Percentiles rank a stretch among this genome's conserved stretches.
phyloP scores from a whole-genome alignment of 305 asterid species.

The Fraxinus dipetala region DNA sequence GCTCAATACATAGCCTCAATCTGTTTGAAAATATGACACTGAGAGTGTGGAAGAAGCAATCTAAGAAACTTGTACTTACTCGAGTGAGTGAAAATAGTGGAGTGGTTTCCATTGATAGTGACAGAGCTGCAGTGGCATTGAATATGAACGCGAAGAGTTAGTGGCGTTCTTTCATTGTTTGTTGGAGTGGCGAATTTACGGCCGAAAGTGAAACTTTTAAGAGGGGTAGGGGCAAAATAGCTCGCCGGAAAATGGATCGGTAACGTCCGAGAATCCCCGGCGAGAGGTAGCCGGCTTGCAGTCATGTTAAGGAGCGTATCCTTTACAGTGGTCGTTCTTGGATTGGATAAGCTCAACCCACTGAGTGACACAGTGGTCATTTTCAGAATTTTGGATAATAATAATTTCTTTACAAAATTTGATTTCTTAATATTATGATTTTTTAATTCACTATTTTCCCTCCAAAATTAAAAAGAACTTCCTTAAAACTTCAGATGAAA shows the following conservation, averaged over 20 bases:
- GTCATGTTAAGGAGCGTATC: not conserved
- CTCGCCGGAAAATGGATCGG: not conserved
- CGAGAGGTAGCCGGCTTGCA: not conserved
- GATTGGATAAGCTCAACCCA: not conserved
- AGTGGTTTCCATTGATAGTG: conserved; percentile 9
- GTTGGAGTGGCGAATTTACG: not conserved
- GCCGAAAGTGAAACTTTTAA: not conserved
- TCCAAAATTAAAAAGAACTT: too few species aligned
- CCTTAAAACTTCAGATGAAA: too few species aligned
- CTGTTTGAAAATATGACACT: not conserved
- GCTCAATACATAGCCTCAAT: not conserved
- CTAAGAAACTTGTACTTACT: conserved; percentile 23
- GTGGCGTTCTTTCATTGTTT: not conserved
- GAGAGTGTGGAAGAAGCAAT: not conserved
- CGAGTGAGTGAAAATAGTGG: conserved; percentile 25
- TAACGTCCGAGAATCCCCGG: not conserved
- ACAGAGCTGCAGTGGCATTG: conserved; percentile 40
- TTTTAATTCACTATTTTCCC: not conserved
- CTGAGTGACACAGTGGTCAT: not conserved
- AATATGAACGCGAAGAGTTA: not conserved
- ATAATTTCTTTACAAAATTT: too few species aligned
- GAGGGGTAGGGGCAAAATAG: not conserved
- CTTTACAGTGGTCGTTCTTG: not conserved
- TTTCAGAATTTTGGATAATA: not conserved
- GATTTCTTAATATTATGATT: too few species aligned